Base-by-base conservation (phyloP, 1,139 yeast species). In the Suhomyces taliae region DNA sequence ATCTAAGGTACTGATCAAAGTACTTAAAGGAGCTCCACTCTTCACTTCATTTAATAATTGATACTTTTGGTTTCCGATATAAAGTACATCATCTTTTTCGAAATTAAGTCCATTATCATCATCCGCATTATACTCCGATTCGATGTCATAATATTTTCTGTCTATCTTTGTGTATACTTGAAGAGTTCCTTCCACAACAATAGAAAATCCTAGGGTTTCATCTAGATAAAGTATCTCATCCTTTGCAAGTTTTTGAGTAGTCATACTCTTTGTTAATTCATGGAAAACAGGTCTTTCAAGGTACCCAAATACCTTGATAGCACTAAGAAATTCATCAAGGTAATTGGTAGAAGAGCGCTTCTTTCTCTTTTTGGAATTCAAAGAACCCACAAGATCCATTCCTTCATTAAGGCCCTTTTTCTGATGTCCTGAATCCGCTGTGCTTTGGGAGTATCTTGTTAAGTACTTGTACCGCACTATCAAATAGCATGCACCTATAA, bases 231-330 rank as follows among this genome's bases (percentile, higher is more conserved):
- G 67, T 5, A 86, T 76, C 62, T 93, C 98, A 39, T 90, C 95
- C 8, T 81, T 77, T 33, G 84, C 83, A 38, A 93, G 65, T 54
- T 89, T 87, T 60, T 90, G 91, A 1, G 98, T 93, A 43, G 89
- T 87, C 91, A 93, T 88, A 51, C 87, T 88, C 59, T 88, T 86
- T 6, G 98, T 91, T 55, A 93, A 74, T 59, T 91, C 98, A 60
- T 91, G 95, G 63, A 93, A 91, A 2, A 93, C 97, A 1, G 88
- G 87, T 49, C 86, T 78, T 56, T 93, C 99, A 46, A 93, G 72
- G 64, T 91, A 91, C 1, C 99, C 99, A 69, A 93, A 93, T 15
- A 93, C 89, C 66, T 90, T 90, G 54, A 93, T 89, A 0, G 97
- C 98, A 46, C 88, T 79, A 41, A 93, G 69, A 57, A 93, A 93